Evolutionary conservation across 2,329 filamentous ascomycete species (phyloP).

Genomic region (Ilyonectria mors-panacis): DNA sequence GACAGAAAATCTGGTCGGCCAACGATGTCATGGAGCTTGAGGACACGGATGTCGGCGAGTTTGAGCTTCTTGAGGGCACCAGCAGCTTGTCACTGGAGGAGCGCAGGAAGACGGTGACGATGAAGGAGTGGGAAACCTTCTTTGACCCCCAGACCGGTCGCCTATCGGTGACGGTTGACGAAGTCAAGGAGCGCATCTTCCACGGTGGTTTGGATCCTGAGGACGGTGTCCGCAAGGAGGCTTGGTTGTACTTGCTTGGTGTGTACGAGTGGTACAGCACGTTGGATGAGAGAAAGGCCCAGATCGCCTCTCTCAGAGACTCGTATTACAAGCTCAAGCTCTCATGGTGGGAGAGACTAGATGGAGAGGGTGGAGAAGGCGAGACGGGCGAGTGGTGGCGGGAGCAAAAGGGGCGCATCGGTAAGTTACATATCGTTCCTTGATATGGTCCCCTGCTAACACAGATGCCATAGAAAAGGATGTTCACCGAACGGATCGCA

Average conservation of each 20-base stretch:
- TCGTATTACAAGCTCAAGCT: conserved; percentile 96
- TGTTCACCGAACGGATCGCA: conserved; percentile 96
- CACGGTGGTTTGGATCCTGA: conserved; percentile 92
- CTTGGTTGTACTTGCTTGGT: conserved; percentile 94
- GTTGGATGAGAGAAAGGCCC: conserved; percentile 84
- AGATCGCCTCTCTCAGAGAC: conserved; percentile 88
- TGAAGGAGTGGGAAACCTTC: conserved; percentile 92
- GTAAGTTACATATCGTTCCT: conserved; percentile 67
- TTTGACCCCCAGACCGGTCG: conserved; percentile 84
- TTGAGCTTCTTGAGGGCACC: conserved; percentile 90
- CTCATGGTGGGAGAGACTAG: conserved; percentile 94
- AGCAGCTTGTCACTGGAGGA: conserved; percentile 82
- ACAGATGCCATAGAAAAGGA: conserved; percentile 83
- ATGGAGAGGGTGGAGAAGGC: conserved; percentile 83
- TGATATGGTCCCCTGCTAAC: conserved; percentile 35
- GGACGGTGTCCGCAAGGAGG: conserved; percentile 94
- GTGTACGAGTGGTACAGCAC: conserved; percentile 96
- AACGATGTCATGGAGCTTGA: conserved; percentile 94
- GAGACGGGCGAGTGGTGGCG: conserved; percentile 97
- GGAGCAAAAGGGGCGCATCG: conserved; percentile 93
- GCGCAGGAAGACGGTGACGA: conserved; percentile 80
- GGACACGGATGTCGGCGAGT: conserved; percentile 94
- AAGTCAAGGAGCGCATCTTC: conserved; percentile 97
- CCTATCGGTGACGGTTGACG: conserved; percentile 85
- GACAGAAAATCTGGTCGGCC: conserved; percentile 92